Base-by-base conservation (phyloP, 1,284 basidiomycete species). In the Sanghuangporus baumii region DNA sequence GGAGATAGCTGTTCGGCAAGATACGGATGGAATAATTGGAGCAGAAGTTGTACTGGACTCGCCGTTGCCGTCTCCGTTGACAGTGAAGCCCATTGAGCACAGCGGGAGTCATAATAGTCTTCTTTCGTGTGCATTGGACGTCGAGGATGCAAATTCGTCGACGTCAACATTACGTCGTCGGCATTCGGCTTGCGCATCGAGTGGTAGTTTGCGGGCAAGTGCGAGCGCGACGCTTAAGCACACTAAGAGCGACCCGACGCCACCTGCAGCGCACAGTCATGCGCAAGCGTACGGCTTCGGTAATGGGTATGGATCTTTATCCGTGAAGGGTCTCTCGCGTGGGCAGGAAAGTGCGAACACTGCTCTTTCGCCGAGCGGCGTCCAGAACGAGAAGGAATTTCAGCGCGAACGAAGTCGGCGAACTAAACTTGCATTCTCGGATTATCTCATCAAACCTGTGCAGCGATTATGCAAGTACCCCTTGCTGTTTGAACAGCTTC, bases 381-480 rank as follows among this genome's bases (percentile, higher is more conserved):
- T 23, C 38, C 41, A 43, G n/a, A 43, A 60, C 26, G 36, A 40
- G 26, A 58, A n/a, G 11, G 61, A 63, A 57, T 20, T 3, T 37
- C 56, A 63, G 48, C 36, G 38, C 14, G 57, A 55, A 31, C 47
- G 62, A 18, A 40, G 43, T 26, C 54, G 50, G 41, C 51, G 56
- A 6, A 55, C 55, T 48, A 66, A 73, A 54, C 82, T 94, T 56
- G 78, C 79, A 62, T 84, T 91, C 70, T 78, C 84, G 67, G 93
- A 96, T 74, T 91, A 93, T 71, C 79, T 96, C 74, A 95, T 96
- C 75, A 92, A 93, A 72, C 93, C 93, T 6, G 82, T 95, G 18
- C 93, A 96, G 74, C 80, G 93, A 47, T 88, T 96, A 54, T 96
- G 94, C 80, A 92, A 89, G 69, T 98, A 98, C 71, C 93, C 94